Percentiles rank a stretch among this genome's conserved stretches.
Evolutionary conservation across 2,329 filamentous ascomycete genomes (phyloP).

Genomic region (Biscogniauxia sp.): DNA sequence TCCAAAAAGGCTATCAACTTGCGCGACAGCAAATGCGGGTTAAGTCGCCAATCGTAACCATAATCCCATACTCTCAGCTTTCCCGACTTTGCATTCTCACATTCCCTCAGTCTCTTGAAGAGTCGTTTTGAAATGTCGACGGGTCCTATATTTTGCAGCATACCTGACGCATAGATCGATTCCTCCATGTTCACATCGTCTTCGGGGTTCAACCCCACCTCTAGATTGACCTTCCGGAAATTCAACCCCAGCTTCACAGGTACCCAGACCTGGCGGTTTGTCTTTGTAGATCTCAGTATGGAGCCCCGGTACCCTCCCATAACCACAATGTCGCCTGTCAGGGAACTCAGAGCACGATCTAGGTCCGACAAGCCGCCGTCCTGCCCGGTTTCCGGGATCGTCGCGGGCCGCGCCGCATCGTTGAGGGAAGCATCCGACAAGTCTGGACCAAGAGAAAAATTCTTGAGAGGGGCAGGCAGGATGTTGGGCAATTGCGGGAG

Average conservation of each 20-base stretch:
- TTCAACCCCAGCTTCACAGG: conserved; percentile 92
- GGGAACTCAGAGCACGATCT: conserved; percentile 58
- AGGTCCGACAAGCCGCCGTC: conserved; percentile 35
- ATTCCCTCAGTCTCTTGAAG: conserved; percentile 72
- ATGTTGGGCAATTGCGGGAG: conserved; percentile 61
- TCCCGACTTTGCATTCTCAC: conserved; percentile 69
- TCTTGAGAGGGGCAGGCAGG: conserved; percentile 34
- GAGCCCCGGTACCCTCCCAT: conserved; percentile 91
- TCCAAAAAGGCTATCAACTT: conserved; percentile 73
- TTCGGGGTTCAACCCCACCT: conserved; percentile 76
- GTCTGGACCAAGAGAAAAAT: conserved; percentile 24
- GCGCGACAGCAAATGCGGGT: conserved; percentile 71
- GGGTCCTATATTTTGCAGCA: conserved; percentile 87
- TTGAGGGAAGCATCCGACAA: conserved; percentile 18
- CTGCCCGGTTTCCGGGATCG: conserved; percentile 12
- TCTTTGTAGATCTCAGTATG: conserved; percentile 77
- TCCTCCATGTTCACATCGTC: conserved; percentile 83
- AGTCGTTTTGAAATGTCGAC: conserved; percentile 85
- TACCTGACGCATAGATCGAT: conserved; percentile 79
- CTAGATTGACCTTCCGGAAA: conserved; percentile 85
- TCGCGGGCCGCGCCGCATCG: conserved; percentile 14
- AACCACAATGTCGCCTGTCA: conserved; percentile 83
- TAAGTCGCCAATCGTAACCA: conserved; percentile 92
- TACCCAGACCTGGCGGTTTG: conserved; percentile 88
- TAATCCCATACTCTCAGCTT: conserved; percentile 82